A percentile compares a stretch with the other conserved stretches of the same genome.
phyloP scores from a whole-genome alignment of 169 alveolate species.

The Plasmodium falciparum region DNA sequence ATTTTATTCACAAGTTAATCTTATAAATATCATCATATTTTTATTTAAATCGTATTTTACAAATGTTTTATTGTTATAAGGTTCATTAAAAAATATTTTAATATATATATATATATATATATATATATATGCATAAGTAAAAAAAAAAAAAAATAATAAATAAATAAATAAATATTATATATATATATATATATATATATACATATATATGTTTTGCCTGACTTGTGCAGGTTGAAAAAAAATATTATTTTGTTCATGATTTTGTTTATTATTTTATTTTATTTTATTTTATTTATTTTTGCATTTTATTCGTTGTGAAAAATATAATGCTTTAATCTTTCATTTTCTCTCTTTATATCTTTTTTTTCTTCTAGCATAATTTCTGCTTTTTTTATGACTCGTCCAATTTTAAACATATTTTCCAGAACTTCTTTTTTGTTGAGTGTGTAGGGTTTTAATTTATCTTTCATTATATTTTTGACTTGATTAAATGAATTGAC shows the following conservation, averaged over 20 bases:
- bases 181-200: too few relatives aligned
- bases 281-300: not conserved
- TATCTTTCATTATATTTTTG: slow-evolving; percentile 82
- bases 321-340: slow-evolving; percentile 7
- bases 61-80: too few relatives aligned
- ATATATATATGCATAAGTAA: too few relatives aligned
- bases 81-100: too few relatives aligned
- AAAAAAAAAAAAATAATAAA: too few relatives aligned
- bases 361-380: slow-evolving; percentile 24
- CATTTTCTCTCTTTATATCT: slow-evolving; percentile 30
- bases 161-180: too few relatives aligned
- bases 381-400: slow-evolving; percentile 83
- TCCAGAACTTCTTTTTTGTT: slow-evolving; percentile 91
- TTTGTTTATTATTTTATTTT: not conserved
- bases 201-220: too few relatives aligned
- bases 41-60: too few relatives aligned
- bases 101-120: too few relatives aligned
- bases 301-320: slow-evolving; percentile 1
- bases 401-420: slow-evolving; percentile 92
- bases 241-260: not conserved
- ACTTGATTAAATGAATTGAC: slow-evolving; percentile 87
- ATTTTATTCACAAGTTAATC: too few relatives aligned
- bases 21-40: too few relatives aligned
- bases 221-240: too few relatives aligned
- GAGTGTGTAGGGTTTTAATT: slow-evolving; percentile 84